Base-by-base conservation (phyloP, 305 asterid genomes). In the Fraxinus sp. region DNA sequence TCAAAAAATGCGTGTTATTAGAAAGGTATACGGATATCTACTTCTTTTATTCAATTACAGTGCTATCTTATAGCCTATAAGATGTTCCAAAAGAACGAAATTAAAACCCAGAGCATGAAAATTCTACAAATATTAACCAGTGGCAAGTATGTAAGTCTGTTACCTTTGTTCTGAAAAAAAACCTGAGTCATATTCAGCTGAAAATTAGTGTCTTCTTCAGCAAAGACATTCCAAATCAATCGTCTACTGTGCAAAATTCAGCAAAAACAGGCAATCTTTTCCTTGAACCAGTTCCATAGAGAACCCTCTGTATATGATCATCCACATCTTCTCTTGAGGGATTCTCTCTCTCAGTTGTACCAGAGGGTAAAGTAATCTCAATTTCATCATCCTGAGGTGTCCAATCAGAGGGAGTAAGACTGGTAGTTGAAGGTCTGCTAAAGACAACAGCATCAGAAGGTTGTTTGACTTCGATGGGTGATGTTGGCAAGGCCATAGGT, bases 311-410 rank as follows among this genome's bases (percentile, higher is more conserved):
- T 30, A 92, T 86, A 18, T 86, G 82, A 74, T 88, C 90, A 88
- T 85, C 41, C 43, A 90, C 87, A 39, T 88, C 94, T 30, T 71
- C 43, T 72, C 75, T 84, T 7, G 92, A 62, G 81, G 85, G 81
- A 79, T 77, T 76, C 13, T 72, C 43, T 59, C 70, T 86, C 73
- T 75, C 77, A 7, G 75, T 80, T 36, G 37, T 77, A 37, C 39
- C 79, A 37, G 10, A 39, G 59, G 94, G 93, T 81, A 91, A 78
- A n/a, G 79, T 22, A 76, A 85, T 83, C 77, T 85, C 77, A 85
- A 94, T 92, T 83, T 88, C 90, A 87, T 94, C 97, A 86, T 86
- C 89, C 84, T 55, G 81, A 70, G 97, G 95, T 80, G 75, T 88
- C 98, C 97, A 94, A 57, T 91, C 87, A 55, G 86, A 78, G 76